These are phyloP conservation scores for Asclepias syriaca DNA, from an alignment of 257 asterid genomes.

Conservation along the genomic window DNA sequence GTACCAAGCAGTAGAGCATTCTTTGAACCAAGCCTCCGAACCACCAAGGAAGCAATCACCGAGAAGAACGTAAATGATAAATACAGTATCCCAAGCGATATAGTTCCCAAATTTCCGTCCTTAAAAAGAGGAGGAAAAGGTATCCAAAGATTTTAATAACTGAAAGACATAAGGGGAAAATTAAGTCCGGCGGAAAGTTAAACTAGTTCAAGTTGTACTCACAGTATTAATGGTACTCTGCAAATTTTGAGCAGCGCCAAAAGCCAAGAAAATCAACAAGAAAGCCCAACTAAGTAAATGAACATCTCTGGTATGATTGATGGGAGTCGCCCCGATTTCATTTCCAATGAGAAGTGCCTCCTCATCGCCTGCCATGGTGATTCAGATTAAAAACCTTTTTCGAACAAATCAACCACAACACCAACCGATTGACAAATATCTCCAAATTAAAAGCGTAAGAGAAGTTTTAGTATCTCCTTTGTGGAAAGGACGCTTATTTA, in stretches of 20 bases:
- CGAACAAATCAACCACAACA: not conserved
- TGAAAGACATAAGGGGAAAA: not conserved
- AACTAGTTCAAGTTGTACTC: not conserved
- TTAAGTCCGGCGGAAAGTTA: not conserved
- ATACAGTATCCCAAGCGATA: constrained; percentile 81
- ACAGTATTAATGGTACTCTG: constrained; percentile 90
- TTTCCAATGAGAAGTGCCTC: constrained; percentile 47
- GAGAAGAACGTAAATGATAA: constrained; percentile 75
- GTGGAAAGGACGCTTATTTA: no score
- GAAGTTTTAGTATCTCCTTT: no score
- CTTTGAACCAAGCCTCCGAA: constrained; percentile 76
- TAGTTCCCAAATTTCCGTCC: constrained; percentile 93
- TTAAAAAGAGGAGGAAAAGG: constrained; percentile 9
- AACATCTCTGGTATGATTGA: constrained; percentile 66
- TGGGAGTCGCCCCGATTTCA: constrained; percentile 17
- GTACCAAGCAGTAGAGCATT: constrained; percentile 81
- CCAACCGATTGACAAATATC: not conserved
- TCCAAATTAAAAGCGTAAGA: not conserved
- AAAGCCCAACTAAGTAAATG: constrained; percentile 72
- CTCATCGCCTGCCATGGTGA: constrained; percentile 59
- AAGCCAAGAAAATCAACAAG: constrained; percentile 80
- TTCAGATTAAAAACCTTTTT: not conserved
- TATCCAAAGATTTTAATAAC: not conserved
- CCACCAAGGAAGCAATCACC: constrained; percentile 70
- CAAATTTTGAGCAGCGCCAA: constrained; percentile 96